Evolutionary conservation across 768 basidiomycete genomes (phyloP), one percentile per base, ranked within the genome.

Genomic region (Termitomyces sp.): DNA sequence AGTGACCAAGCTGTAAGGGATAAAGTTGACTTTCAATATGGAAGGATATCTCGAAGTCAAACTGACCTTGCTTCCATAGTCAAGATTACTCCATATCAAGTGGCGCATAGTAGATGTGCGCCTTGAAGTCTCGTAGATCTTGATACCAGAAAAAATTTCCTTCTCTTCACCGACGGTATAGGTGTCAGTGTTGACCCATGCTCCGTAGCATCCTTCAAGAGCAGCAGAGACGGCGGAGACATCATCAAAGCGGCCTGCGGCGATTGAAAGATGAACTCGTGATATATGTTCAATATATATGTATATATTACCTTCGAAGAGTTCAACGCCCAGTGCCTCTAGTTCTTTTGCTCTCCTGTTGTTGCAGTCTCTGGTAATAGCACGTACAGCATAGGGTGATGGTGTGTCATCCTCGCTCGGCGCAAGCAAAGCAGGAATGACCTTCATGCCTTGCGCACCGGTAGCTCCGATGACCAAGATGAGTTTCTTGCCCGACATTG

Each of bases 391-490:
- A 60, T 75, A 77, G 0, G 75, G 75, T 33, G 76, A 75, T 0
- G 76, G 72, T 19, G 67, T 66, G 6, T 74, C 75, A 47, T 75
- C 70, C 15, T 64, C 60, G 54, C 48, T 61, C 17, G 69, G 66
- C 30, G 67, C 67, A 31, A 78, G 70, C 19, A 78, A 66, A 28
- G 68, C 69, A 50, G 72, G 67, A 37, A 76, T 69, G 49, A 77
- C 73, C 21, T 68, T 68, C 55, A 70, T 62, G 14, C 77, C 77
- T 56, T 79, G 77, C 3, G 76, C 76, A 51, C 77, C 77, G 38
- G 77, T 78, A 8, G 73, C 77, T 38, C 77, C 77, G 31, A 78
- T 72, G 41, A 78, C 74, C 43, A 77, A 68, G 54, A 78, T 75
- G 53, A 74, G 60, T 62, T 74, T 76, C 58, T 63, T 63, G 42